Evolutionary conservation across 1,284 basidiomycete species (phyloP).

Genomic region (Phellopilus nigrolimitatus): DNA sequence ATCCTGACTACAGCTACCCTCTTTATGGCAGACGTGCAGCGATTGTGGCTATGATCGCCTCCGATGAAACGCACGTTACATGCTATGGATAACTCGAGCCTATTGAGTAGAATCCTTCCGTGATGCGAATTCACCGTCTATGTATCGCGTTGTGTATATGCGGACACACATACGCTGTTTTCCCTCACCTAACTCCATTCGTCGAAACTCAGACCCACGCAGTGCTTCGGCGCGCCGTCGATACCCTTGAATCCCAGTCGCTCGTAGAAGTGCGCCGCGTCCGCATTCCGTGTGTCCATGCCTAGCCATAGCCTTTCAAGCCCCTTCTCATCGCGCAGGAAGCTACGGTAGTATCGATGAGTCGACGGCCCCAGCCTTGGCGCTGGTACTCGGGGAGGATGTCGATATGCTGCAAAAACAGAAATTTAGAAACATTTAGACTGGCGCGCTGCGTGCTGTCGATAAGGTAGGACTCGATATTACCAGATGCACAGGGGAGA

Average conservation of each 20-base stretch:
- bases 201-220: conserved; percentile 37
- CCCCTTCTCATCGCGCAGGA: conserved; percentile 36
- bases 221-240: conserved; percentile 41
- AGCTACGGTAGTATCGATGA: conserved; percentile 48
- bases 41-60: no score
- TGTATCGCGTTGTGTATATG: no score
- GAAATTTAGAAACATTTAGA: no score
- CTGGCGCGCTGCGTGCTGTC: no score
- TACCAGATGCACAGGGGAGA: conserved; percentile 53
- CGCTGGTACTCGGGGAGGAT: conserved; percentile 55
- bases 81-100: no score
- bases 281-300: conserved; percentile 51
- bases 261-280: conserved; percentile 54
- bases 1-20: no score
- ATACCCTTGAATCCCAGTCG: conserved; percentile 50
- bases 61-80: no score
- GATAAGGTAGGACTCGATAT: neutral
- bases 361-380: conserved; percentile 56
- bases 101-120: no score
- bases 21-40: no score
- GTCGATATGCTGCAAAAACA: conserved; percentile 45
- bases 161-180: no score
- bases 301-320: conserved; percentile 56
- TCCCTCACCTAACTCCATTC: no score
- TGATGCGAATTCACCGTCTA: no score